These are phyloP conservation scores for Gardenia jasminoides DNA, from an alignment of 257 asterid species.

Conservation along the genomic window DNA sequence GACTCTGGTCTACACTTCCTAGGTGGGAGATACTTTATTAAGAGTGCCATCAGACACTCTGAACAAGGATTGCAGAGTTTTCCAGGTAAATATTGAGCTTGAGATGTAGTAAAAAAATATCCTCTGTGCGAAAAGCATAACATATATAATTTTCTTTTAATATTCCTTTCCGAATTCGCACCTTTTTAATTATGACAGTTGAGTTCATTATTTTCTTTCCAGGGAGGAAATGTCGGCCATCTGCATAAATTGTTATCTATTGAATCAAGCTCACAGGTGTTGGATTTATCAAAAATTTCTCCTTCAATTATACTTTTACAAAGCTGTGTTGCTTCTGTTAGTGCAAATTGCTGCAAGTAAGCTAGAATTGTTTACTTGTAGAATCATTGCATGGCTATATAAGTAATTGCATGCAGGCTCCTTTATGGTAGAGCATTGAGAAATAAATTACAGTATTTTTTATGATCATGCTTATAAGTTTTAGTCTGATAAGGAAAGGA, in stretches of 20 bases:
- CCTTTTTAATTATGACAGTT: conserved; percentile 12
- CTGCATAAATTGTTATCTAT: conserved; percentile 78
- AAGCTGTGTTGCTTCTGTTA: not conserved
- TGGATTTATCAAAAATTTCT: not conserved
- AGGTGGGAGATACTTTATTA: conserved; percentile 65
- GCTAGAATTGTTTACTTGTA: not conserved
- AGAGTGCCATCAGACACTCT: conserved; percentile 55
- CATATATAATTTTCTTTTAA: not conserved
- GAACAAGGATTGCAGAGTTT: conserved; percentile 65
- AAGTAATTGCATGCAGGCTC: not conserved
- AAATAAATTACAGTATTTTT: not conserved
- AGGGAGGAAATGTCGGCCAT: conserved; percentile 99
- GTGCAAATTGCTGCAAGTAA: not conserved
- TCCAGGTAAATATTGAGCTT: conserved; percentile 55
- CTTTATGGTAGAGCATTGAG: not conserved
- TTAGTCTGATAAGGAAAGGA: not conserved
- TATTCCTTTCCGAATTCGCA: conserved; percentile 2
- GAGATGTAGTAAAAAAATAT: conserved; percentile 10
- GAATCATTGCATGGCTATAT: not conserved
- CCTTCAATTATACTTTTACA: not conserved
- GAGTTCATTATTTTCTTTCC: conserved; percentile 32
- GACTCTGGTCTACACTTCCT: conserved; percentile 10
- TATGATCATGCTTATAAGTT: too few relatives aligned
- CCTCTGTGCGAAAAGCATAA: not conserved
- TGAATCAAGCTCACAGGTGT: conserved; percentile 98